Evolutionary conservation across 2,329 filamentous ascomycete genomes (phyloP).

Genomic region (Fusarium sp.): DNA sequence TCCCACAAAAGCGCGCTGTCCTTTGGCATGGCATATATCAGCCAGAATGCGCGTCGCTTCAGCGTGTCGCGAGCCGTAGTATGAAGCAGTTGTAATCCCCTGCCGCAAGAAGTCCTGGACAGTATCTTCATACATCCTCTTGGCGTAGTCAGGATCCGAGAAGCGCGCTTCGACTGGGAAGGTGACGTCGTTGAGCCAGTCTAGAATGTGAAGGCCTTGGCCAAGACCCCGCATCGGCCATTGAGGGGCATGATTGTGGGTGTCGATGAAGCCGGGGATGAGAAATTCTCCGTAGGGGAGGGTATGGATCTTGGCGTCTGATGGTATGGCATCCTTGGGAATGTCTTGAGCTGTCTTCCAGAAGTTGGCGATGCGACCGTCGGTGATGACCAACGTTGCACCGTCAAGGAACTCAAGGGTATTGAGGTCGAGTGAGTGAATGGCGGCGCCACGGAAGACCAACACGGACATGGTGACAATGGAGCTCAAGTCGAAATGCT

Average conservation of each 20-base stretch:
- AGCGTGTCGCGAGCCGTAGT: constrained; percentile 19
- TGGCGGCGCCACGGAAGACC: constrained; percentile 3
- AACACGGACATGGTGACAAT: neutral
- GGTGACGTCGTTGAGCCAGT: constrained; percentile 73
- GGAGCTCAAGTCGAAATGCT: neutral
- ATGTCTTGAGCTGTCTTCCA: neutral
- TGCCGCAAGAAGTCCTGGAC: constrained; percentile 14
- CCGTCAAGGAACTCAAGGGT: neutral
- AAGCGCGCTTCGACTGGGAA: constrained; percentile 55
- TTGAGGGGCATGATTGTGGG: constrained; percentile 74
- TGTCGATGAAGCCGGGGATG: constrained; percentile 71
- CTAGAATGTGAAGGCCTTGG: constrained; percentile 64
- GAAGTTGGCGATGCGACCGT: constrained; percentile 3
- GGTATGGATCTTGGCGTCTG: fast-evolving
- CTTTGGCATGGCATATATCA: constrained; percentile 2
- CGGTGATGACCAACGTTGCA: constrained; percentile 1
- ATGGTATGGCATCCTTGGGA: neutral
- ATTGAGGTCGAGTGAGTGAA: neutral
- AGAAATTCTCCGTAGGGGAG: neutral
- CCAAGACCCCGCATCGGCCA: constrained; percentile 62
- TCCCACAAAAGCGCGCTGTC: constrained; percentile 21
- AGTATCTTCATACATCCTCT: constrained; percentile 10
- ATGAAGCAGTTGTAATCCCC: constrained; percentile 21
- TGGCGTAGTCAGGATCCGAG: constrained; percentile 4
- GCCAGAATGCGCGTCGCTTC: constrained; percentile 17